Evolutionary conservation across 192 early-diverging fungal genomes (phyloP).

Genomic region (Chytriomyces confervae): DNA sequence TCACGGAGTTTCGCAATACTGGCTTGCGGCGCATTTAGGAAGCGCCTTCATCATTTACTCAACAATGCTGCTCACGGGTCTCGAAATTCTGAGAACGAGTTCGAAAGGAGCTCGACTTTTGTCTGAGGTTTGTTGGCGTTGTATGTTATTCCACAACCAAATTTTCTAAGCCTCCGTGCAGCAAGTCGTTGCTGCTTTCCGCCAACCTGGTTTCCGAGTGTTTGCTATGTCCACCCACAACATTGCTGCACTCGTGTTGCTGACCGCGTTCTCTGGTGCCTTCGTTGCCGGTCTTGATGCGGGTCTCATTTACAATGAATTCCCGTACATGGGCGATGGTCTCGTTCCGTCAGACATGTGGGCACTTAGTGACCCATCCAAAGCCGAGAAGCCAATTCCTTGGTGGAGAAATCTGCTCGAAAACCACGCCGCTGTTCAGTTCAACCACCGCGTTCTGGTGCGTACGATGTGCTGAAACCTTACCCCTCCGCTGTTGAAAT

Average conservation of each 20-base stretch:
- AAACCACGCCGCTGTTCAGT: slow-evolving; percentile 93
- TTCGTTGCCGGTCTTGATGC: slow-evolving; percentile 97
- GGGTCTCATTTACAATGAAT: slow-evolving; percentile 96
- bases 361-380: slow-evolving; percentile 52
- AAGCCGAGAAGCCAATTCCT: slow-evolving; percentile 51
- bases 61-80: slow-evolving; percentile 76
- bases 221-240: slow-evolving; percentile 64
- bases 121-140: slow-evolving; percentile 10
- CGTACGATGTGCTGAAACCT: slow-evolving; percentile 15
- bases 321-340: slow-evolving; percentile 89
- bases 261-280: slow-evolving; percentile 90
- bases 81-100: slow-evolving; percentile 70
- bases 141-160: too few relatives aligned
- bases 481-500: background rate
- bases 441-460: slow-evolving; percentile 91
- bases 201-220: slow-evolving; percentile 19
- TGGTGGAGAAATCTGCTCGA: slow-evolving; percentile 91
- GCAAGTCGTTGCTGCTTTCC: slow-evolving; percentile 16
- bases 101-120: background rate
- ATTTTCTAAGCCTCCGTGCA: background rate
- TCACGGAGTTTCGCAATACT: slow-evolving; percentile 93
- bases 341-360: slow-evolving; percentile 74
- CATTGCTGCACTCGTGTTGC: slow-evolving; percentile 73
- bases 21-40: slow-evolving; percentile 88
- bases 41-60: slow-evolving; percentile 88